Conservation (phyloP, 441 rosid genomes). For the Gossypium laxum region DNA sequence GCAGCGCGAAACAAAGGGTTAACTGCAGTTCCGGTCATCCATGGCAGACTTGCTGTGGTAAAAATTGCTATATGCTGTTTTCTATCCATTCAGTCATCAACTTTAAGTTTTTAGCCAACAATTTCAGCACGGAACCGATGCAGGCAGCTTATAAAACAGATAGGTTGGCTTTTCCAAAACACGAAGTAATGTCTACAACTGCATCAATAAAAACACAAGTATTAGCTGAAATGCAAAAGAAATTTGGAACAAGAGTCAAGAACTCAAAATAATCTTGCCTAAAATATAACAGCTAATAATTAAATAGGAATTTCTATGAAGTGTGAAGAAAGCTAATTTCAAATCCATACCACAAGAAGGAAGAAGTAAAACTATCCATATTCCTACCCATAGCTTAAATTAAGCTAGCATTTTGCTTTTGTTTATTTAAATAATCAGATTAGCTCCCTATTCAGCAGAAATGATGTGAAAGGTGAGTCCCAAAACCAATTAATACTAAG, state of each 20-base stretch:
- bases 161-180: background rate
- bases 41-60: constrained; percentile 91
- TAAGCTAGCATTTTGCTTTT: background rate
- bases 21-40: constrained; percentile 96
- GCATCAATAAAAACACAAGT: background rate
- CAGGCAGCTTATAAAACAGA: background rate
- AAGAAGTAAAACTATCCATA: background rate
- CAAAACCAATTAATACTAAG: background rate
- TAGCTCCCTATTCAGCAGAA: background rate
- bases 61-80: constrained; percentile 64
- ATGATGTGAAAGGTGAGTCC: background rate
- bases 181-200: background rate
- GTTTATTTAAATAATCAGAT: background rate
- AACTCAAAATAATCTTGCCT: background rate
- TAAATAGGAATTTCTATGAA: background rate
- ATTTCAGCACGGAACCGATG: background rate
- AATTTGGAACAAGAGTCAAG: background rate
- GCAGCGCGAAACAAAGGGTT: constrained; percentile 94
- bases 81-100: constrained; percentile 42
- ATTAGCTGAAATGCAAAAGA: background rate
- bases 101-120: constrained; percentile 11
- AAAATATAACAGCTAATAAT: background rate
- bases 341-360: background rate
- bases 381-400: background rate
- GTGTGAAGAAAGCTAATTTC: background rate